phyloP scores from a whole-genome alignment of 1,284 basidiomycete species.

The Ganoderma resinaceum region DNA sequence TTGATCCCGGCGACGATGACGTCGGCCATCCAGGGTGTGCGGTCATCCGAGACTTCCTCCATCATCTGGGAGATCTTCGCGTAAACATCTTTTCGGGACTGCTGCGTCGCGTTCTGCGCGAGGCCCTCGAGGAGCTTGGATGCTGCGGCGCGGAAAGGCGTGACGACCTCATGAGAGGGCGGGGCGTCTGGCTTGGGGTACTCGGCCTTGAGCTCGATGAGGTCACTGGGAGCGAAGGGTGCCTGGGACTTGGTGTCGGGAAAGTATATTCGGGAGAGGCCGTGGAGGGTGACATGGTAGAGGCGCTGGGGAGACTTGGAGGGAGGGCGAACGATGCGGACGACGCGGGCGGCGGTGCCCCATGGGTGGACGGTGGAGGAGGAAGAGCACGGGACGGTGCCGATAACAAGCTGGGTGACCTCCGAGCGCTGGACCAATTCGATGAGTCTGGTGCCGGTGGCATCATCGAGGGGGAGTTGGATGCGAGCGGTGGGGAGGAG shows the following conservation, averaged over 20 bases:
- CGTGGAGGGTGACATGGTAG: constrained; percentile 71
- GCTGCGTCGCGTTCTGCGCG: constrained; percentile 63
- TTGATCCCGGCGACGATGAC: constrained; percentile 70
- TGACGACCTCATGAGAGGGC: constrained; percentile 60
- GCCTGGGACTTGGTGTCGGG: constrained; percentile 36
- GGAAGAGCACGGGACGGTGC: constrained; percentile 62
- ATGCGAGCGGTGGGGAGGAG: constrained; percentile 72
- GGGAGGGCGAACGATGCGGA: constrained; percentile 61
- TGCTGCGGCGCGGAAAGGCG: constrained; percentile 72
- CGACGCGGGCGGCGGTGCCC: constrained; percentile 63
- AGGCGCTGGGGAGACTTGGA: constrained; percentile 39
- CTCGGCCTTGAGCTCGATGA: constrained; percentile 53
- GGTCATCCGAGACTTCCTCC: constrained; percentile 66
- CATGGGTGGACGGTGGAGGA: constrained; percentile 43
- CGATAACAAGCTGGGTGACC: constrained; percentile 65
- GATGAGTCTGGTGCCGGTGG: constrained; percentile 65
- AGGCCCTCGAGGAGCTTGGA: constrained; percentile 70
- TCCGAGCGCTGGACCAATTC: constrained; percentile 68
- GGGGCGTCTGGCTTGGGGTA: constrained; percentile 54
- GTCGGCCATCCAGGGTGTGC: constrained; percentile 77
- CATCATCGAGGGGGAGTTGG: constrained; percentile 63
- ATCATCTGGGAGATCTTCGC: constrained; percentile 67
- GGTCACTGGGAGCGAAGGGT: constrained; percentile 40
- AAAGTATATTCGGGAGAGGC: constrained; percentile 63
- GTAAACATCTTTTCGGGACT: constrained; percentile 65